A percentile compares a stretch with the other conserved stretches of the same genome.
phyloP scores from a whole-genome alignment of 371 early-diverging fungal species.

The Mucor velutinosus region DNA sequence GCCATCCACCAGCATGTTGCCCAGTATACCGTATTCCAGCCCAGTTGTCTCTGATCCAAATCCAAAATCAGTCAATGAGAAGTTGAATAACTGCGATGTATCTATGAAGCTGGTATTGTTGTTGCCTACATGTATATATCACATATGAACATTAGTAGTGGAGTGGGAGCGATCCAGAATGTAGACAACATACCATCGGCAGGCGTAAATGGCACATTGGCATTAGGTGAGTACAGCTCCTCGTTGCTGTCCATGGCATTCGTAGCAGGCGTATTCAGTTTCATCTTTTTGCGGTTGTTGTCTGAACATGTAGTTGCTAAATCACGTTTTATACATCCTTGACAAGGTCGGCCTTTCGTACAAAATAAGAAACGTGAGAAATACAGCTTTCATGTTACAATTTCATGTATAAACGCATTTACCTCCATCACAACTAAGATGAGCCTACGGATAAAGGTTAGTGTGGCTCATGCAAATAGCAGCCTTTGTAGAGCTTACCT shows the following conservation, averaged over 20 bases:
- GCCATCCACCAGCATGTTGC: conserved; percentile 35
- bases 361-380: conserved; percentile 14
- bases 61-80: conserved; percentile 41
- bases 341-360: conserved; percentile 77
- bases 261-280: conserved; percentile 20
- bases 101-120: conserved; percentile 14
- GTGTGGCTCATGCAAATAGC: neutral
- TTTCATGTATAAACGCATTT: conserved; percentile 17
- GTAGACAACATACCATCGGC: conserved; percentile 16
- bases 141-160: neutral
- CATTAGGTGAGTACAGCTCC: conserved; percentile 2
- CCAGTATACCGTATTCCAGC: conserved; percentile 45
- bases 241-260: neutral
- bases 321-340: conserved; percentile 81
- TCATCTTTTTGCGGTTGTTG: conserved; percentile 78
- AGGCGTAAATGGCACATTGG: conserved; percentile 18
- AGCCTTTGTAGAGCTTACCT: conserved; percentile 25
- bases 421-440: conserved; percentile 65
- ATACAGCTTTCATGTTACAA: neutral
- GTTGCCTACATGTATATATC: conserved; percentile 1
- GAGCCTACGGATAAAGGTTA: neutral
- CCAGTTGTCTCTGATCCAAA: conserved; percentile 50
- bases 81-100: conserved; percentile 28
- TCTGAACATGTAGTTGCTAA: conserved; percentile 75
- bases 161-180: neutral